Evolutionary conservation across 306 rosid species (phyloP).

Genomic region (Pyrus communis): DNA sequence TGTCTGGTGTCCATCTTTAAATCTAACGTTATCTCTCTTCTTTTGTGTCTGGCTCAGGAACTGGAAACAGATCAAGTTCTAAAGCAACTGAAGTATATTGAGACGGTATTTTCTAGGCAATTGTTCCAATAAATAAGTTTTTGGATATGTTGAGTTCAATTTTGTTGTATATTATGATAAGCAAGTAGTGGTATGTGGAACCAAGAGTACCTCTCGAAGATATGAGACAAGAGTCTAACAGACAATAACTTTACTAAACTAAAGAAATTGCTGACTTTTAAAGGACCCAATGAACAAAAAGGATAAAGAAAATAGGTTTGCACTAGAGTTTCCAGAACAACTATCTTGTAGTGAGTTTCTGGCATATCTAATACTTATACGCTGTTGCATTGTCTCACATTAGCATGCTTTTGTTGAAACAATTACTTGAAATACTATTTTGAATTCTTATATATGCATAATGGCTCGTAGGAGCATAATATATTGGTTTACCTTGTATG

Average conservation of each 20-base stretch:
- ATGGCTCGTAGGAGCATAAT: not conserved
- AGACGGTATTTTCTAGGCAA: slow-evolving; percentile 45
- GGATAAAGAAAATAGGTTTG: not conserved
- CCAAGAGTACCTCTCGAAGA: not conserved
- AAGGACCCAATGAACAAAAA: not conserved
- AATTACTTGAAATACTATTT: not conserved
- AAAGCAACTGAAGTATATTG: slow-evolving; percentile 74
- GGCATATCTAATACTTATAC: not conserved
- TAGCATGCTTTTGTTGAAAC: not conserved
- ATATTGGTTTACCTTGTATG: not conserved
- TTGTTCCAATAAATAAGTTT: not conserved
- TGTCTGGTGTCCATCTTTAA: not conserved
- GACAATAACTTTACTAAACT: not conserved
- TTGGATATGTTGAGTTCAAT: not conserved
- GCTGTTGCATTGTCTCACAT: not conserved
- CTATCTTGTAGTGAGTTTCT: not conserved
- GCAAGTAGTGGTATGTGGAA: not conserved
- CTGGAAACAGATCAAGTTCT: slow-evolving; percentile 62
- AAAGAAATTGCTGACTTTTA: not conserved
- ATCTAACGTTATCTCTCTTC: not conserved
- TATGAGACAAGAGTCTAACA: not conserved
- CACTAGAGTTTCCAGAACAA: not conserved
- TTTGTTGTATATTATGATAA: not conserved
- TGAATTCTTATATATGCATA: not conserved
- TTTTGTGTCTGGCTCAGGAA: slow-evolving; percentile 49